Evolutionary conservation across 2,329 filamentous ascomycete genomes (phyloP), one percentile per base, ranked within the genome.

Genomic region (Pestalotiopsis sp.): DNA sequence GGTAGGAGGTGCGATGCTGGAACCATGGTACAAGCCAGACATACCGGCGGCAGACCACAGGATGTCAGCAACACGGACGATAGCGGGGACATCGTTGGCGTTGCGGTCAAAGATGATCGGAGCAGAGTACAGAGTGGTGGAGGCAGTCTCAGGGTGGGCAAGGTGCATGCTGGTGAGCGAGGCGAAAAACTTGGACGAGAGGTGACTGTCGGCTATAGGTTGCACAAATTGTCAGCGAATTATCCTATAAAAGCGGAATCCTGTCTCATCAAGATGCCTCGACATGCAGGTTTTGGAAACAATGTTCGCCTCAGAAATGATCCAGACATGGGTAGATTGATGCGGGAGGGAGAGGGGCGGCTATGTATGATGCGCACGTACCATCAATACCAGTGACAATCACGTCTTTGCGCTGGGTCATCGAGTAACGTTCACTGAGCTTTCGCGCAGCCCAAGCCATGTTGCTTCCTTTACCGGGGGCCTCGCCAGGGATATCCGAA

Each of bases 31-130:
- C 45, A 92, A 83, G 65, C 90, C 91, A 40, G 91, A 93, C 72
- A 93, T 84, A 65, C 91, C 91, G 40, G 90, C 91, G 52, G 89
- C 90, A 68, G 86, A 88, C 91, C 91, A 93, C 69, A 93, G 83
- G 66, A 93, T 85, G 75, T 93, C 91, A 64, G 91, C 91, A 38
- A 92, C 89, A 45, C 91, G 89, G 67, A 93, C 91, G 45, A 92
- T 82, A 20, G 89, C 86, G 14, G 91, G 89, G 2, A 92, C 90
- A 52, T 82, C 84, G 77, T 93, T 89, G 7, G 91, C 89, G 74
- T 93, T 93, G 72, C 91, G 89, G 75, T 93, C 91, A 73, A 93
- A 93, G 70, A 93, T 89, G 70, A 93, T 91, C 20, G 91, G 91
- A 11, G 89, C 90, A 12, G 89, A 84, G 76, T 93, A 93, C 38